phyloP scores from a whole-genome alignment of 768 basidiomycete species.

The Chalciporus pseudorubinellus region DNA sequence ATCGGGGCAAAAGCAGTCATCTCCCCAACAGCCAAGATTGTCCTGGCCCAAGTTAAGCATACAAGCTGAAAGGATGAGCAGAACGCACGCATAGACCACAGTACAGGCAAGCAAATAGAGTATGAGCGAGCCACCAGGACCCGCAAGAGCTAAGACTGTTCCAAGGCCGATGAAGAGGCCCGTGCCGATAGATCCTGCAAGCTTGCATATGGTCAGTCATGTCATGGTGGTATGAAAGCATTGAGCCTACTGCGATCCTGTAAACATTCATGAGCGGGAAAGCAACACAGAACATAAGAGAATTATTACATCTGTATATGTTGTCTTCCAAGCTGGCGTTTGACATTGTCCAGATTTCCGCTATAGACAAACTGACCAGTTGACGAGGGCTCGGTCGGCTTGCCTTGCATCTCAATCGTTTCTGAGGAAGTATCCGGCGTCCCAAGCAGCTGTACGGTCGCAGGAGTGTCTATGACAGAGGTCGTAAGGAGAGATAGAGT shows the following conservation, averaged over 20 bases:
- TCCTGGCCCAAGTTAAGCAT: constrained; percentile 15
- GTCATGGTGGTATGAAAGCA: neutral
- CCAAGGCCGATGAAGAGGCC: constrained; percentile 33
- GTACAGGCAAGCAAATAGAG: constrained; percentile 28
- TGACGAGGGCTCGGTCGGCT: neutral
- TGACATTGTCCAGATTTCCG: constrained; percentile 14
- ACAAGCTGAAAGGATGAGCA: neutral
- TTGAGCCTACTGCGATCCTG: constrained; percentile 20
- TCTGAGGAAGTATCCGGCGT: neutral
- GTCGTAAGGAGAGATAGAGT: too few relatives aligned
- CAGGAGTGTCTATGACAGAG: neutral
- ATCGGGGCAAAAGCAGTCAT: constrained; percentile 29
- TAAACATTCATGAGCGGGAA: neutral
- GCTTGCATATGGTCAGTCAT: constrained; percentile 11
- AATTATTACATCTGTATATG: constrained; percentile 20
- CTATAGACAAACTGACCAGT: constrained; percentile 15
- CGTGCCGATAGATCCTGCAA: constrained; percentile 31
- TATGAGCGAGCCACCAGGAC: constrained; percentile 29
- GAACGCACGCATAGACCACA: constrained; percentile 29
- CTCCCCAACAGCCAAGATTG: constrained; percentile 30
- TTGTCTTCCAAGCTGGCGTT: constrained; percentile 18
- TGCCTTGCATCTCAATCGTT: neutral
- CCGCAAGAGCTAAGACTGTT: constrained; percentile 23
- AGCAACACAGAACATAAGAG: neutral
- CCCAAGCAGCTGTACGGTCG: too few relatives aligned